phyloP scores from a whole-genome alignment of 1,284 basidiomycete species.

The Tylopilus sp. region DNA sequence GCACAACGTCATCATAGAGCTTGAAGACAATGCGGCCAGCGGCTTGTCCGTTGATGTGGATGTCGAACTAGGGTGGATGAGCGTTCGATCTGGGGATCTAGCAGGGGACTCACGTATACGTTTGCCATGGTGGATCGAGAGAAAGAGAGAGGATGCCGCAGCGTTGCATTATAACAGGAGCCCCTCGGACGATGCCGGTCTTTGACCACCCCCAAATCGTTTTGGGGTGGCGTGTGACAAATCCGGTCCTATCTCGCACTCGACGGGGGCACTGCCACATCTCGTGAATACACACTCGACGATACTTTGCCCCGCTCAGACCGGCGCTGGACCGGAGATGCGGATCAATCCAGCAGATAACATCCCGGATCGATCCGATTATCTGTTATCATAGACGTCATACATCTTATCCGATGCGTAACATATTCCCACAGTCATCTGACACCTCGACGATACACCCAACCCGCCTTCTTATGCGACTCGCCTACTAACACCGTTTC shows the following conservation, averaged over 20 bases:
- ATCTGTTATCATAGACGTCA: no score
- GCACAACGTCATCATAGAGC: constrained; percentile 77
- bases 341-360: no score
- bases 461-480: constrained; percentile 23
- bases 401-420: no score
- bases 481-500: constrained; percentile 31
- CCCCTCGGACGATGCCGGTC: constrained; percentile 13
- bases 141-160: not conserved
- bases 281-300: no score
- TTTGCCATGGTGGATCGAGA: constrained; percentile 47
- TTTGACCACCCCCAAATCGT: constrained; percentile 1
- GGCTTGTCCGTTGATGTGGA: constrained; percentile 62
- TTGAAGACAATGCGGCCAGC: constrained; percentile 83
- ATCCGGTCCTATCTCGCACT: no score
- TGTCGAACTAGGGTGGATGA: constrained; percentile 68
- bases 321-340: no score
- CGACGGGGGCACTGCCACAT: no score
- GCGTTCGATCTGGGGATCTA: not conserved
- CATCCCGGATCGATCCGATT: not conserved
- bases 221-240: no score
- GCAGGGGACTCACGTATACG: constrained; percentile 49
- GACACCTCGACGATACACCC: constrained; percentile 28
- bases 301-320: no score
- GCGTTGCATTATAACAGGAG: constrained; percentile 3
- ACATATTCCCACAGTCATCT: no score